Evolutionary conservation across 768 basidiomycete species (phyloP).

Genomic region (Pisolithus marmoratus): DNA sequence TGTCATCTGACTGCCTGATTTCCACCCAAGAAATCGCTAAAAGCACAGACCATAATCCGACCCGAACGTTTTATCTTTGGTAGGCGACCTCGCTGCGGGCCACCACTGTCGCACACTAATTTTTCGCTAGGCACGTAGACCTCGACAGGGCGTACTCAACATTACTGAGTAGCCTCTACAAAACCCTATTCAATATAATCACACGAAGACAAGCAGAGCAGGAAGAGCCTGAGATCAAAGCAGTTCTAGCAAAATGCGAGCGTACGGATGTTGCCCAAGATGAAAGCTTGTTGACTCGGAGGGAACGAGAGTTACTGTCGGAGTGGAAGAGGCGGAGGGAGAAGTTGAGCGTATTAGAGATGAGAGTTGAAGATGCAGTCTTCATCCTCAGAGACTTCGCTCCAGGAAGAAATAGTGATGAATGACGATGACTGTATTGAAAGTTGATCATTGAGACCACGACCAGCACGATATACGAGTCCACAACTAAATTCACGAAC

Average conservation of each 20-base stretch:
- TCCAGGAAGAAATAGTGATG: constrained; percentile 42
- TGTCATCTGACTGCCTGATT: constrained; percentile 78
- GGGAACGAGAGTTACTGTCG: constrained; percentile 70
- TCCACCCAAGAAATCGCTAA: constrained; percentile 92
- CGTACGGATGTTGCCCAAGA: constrained; percentile 81
- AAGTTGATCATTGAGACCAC: not conserved
- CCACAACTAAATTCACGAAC: too few relatives aligned
- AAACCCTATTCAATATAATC: constrained; percentile 83
- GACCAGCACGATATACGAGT: too few relatives aligned
- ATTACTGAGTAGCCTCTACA: constrained; percentile 76
- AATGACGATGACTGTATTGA: constrained; percentile 21
- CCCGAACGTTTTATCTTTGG: constrained; percentile 91
- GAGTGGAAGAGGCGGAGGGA: constrained; percentile 72
- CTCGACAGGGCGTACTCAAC: constrained; percentile 74
- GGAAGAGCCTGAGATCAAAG: constrained; percentile 57
- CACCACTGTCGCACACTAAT: constrained; percentile 3
- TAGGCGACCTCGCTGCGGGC: constrained; percentile 24
- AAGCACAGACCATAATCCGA: constrained; percentile 83
- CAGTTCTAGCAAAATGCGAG: constrained; percentile 75
- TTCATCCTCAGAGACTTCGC: constrained; percentile 85
- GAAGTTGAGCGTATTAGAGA: constrained; percentile 74
- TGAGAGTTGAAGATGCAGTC: constrained; percentile 81
- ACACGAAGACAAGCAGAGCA: constrained; percentile 68
- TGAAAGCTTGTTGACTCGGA: constrained; percentile 56
- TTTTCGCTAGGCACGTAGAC: constrained; percentile 78